phyloP scores from a whole-genome alignment of 441 rosid species.

The Pelargonium cotyledonis region DNA sequence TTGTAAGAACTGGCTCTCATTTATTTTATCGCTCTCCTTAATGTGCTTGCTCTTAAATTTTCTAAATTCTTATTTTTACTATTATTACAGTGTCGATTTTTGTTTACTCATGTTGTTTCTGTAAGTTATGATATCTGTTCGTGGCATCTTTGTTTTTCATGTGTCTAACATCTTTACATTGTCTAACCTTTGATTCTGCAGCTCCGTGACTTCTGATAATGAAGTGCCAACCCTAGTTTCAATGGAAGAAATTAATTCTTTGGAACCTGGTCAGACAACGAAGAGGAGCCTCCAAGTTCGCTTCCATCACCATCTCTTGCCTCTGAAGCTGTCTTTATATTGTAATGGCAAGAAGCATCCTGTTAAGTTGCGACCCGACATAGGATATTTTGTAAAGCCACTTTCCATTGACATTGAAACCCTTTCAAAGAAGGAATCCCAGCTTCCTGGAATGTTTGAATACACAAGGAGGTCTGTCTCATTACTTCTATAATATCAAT shows the following conservation, averaged over 20 bases:
- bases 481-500: slow-evolving; percentile 13
- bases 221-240: slow-evolving; percentile 60
- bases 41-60: no score
- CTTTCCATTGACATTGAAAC: slow-evolving; percentile 51
- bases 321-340: slow-evolving; percentile 56
- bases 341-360: slow-evolving; percentile 51
- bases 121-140: neutral
- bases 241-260: slow-evolving; percentile 57
- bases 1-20: no score
- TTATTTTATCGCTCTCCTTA: no score
- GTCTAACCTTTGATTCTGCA: slow-evolving; percentile 30
- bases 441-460: slow-evolving; percentile 88
- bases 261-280: slow-evolving; percentile 54
- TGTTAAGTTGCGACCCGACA: slow-evolving; percentile 83
- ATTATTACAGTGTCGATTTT: neutral
- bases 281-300: slow-evolving; percentile 62
- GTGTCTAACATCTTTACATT: neutral
- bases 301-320: slow-evolving; percentile 88
- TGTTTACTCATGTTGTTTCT: neutral
- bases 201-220: slow-evolving; percentile 35
- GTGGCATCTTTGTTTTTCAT: neutral
- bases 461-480: slow-evolving; percentile 58
- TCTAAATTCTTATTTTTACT: no score
- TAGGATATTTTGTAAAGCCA: slow-evolving; percentile 89
- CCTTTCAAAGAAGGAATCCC: slow-evolving; percentile 54